Percentiles rank a stretch among this genome's conserved stretches.
Conservation (phyloP, 305 asterid genomes). For the Lippia alba region DNA sequence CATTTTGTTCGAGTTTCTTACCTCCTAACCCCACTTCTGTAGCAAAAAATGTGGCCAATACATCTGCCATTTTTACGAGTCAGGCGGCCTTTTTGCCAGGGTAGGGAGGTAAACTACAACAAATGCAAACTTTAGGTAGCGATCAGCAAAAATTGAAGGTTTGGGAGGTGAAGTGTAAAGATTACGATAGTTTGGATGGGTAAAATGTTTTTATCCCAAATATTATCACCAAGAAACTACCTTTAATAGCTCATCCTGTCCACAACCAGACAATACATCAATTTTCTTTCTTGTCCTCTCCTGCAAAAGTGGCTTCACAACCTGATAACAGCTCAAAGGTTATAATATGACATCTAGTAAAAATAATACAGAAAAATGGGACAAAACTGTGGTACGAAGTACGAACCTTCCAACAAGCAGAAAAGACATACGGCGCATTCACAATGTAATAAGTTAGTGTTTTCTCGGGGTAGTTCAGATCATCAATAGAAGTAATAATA, state of each 20-base stretch:
- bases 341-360: background rate
- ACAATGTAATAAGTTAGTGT: slow-evolving; percentile 81
- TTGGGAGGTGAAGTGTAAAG: background rate
- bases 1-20: too few species aligned
- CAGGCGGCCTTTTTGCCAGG: too few species aligned
- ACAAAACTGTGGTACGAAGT: slow-evolving; percentile 31
- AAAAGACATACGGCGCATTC: slow-evolving; percentile 76
- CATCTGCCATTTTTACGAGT: too few species aligned
- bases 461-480: slow-evolving; percentile 90
- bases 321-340: slow-evolving; percentile 52
- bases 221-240: slow-evolving; percentile 43
- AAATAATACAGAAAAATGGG: background rate
- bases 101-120: too few species aligned
- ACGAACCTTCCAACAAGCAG: slow-evolving; percentile 93
- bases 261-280: slow-evolving; percentile 73
- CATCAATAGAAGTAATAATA: slow-evolving; percentile 71
- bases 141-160: background rate
- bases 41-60: too few species aligned
- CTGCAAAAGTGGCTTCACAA: slow-evolving; percentile 83
- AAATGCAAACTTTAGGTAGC: too few species aligned
- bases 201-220: background rate
- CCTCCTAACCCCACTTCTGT: too few species aligned
- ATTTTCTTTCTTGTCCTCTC: slow-evolving; percentile 81
- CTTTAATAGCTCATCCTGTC: slow-evolving; percentile 78
- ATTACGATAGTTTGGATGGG: background rate